Conservation (phyloP, 2,329 filamentous ascomycete genomes). For the Aspergillus neoniger region DNA sequence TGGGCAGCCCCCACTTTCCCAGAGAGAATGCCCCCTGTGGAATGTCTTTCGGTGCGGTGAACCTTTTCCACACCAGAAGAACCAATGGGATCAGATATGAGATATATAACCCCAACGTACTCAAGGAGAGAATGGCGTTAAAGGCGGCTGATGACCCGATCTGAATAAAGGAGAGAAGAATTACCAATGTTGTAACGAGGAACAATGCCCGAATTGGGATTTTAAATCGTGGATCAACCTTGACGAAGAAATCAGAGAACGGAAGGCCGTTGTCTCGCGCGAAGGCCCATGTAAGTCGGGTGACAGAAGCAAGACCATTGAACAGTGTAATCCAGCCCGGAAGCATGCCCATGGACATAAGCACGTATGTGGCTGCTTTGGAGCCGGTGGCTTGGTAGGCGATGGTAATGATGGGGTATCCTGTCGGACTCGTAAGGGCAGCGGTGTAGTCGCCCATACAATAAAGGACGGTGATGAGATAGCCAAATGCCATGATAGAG, state of each 20-base stretch:
- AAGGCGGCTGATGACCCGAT: constrained; percentile 53
- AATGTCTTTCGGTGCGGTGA: constrained; percentile 22
- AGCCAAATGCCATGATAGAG: constrained; percentile 47
- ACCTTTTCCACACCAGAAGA: constrained; percentile 29
- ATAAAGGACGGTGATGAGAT: constrained; percentile 47
- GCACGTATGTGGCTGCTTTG: constrained; percentile 43
- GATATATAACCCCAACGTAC: constrained; percentile 50
- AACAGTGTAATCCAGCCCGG: constrained; percentile 29
- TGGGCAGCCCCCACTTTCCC: constrained; percentile 28
- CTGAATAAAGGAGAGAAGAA: constrained; percentile 47
- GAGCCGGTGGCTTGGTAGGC: constrained; percentile 52
- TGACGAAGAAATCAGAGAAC: constrained; percentile 30
- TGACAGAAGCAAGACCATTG: constrained; percentile 36
- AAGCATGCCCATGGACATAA: constrained; percentile 41
- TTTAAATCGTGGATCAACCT: constrained; percentile 35
- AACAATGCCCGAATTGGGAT: constrained; percentile 44
- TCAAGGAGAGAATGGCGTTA: constrained; percentile 54
- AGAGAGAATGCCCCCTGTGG: constrained; percentile 30
- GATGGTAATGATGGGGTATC: constrained; percentile 53
- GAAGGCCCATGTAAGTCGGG: constrained; percentile 47
- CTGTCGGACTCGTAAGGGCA: constrained; percentile 43
- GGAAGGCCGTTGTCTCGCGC: constrained; percentile 47
- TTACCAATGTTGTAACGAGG: constrained; percentile 26
- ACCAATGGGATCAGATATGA: constrained; percentile 52
- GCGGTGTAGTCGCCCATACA: constrained; percentile 43